Conservation (phyloP, 2,329 filamentous ascomycete species). For the Rhinocladiella mackenziei region DNA sequence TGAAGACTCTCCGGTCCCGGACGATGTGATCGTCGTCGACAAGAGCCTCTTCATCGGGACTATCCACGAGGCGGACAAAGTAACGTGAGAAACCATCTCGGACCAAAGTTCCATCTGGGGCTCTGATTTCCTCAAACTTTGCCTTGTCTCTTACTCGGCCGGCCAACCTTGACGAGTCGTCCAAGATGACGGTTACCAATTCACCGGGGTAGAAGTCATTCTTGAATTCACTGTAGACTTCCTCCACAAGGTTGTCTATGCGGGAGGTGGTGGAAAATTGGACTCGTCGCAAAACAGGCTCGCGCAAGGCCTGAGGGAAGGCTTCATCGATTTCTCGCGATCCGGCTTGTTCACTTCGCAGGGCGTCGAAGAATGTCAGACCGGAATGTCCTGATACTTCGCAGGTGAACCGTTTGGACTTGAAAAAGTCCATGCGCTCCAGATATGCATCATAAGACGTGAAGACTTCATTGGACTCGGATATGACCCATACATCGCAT, state of each 20-base stretch:
- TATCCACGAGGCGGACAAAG: conserved; percentile 69
- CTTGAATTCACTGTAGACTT: conserved; percentile 62
- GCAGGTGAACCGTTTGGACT: conserved; percentile 75
- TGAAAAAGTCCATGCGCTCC: conserved; percentile 48
- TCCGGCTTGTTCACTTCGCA: conserved; percentile 71
- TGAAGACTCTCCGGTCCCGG: conserved; percentile 86
- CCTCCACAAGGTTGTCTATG: conserved; percentile 67
- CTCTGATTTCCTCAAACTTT: conserved; percentile 59
- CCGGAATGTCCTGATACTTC: conserved; percentile 92
- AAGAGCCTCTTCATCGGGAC: conserved; percentile 70
- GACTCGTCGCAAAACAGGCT: conserved; percentile 81
- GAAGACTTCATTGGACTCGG: conserved; percentile 87
- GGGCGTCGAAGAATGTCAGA: conserved; percentile 86
- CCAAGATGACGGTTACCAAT: conserved; percentile 67
- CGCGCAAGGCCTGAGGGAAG: conserved; percentile 87
- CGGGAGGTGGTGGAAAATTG: conserved; percentile 87
- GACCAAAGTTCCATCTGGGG: conserved; percentile 65
- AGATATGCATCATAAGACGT: conserved; percentile 83
- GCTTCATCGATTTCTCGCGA: conserved; percentile 84
- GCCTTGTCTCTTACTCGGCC: conserved; percentile 83
- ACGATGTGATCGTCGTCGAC: conserved; percentile 77
- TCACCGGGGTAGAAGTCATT: conserved; percentile 89
- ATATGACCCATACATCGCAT: conserved; percentile 86
- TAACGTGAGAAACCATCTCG: conserved; percentile 70
- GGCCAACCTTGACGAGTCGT: conserved; percentile 59